Evolutionary conservation across 352 stramenopile genomes (phyloP).

Genomic region (Phytophthora palmivora): DNA sequence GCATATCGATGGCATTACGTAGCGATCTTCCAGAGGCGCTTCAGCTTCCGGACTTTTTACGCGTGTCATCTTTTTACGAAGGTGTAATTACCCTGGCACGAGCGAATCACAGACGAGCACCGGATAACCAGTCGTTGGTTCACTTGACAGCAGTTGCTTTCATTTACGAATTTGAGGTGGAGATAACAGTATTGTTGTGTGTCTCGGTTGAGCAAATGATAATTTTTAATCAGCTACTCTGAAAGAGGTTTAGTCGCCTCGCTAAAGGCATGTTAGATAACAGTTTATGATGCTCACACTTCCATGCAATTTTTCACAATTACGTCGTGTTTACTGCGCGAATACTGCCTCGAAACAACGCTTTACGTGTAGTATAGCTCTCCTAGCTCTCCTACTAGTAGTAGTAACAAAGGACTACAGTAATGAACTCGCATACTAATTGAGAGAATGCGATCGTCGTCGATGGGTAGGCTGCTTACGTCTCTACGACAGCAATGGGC

Average conservation of each 20-base stretch:
- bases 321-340: no score
- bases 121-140: conserved; percentile 25
- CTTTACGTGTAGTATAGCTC: no score
- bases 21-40: background rate
- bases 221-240: conserved; percentile 90
- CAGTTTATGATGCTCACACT: conserved; percentile 75
- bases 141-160: background rate
- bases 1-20: no score
- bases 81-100: conserved; percentile 14
- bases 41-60: conserved; percentile 10
- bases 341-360: no score
- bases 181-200: no score
- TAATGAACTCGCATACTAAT: no score
- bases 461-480: no score
- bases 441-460: no score
- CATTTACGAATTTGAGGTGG: conserved; percentile 14
- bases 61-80: conserved; percentile 11
- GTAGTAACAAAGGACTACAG: no score
- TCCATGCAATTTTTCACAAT: conserved; percentile 14
- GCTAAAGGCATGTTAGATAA: conserved; percentile 81
- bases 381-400: no score
- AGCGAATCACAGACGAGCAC: conserved; percentile 16
- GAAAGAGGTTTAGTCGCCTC: conserved; percentile 92
- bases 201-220: conserved; percentile 78
- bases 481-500: no score